Conservation (phyloP, 202 grass and related monocot genomes). For the Brachypodium distachyon region DNA sequence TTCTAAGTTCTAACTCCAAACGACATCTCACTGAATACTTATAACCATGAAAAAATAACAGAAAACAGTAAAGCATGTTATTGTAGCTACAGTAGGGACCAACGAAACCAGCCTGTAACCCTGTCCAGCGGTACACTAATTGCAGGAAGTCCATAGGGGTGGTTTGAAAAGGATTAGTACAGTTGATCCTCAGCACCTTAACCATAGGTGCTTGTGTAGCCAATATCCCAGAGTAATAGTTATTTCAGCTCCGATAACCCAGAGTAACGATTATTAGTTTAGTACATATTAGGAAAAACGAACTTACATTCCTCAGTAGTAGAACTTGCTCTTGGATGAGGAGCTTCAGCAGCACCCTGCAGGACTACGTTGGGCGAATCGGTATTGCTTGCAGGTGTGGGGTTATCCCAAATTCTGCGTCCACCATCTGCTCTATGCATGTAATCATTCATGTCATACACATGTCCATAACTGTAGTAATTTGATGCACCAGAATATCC, state of each 20-base stretch:
- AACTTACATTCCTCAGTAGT: constrained; percentile 75
- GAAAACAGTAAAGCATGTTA: neutral
- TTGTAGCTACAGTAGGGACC: neutral
- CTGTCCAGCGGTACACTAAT: neutral
- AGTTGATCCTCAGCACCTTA: neutral
- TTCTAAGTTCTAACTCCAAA: too few species aligned
- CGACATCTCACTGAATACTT: too few species aligned
- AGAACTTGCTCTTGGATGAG: constrained; percentile 40
- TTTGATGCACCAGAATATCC: constrained; percentile 62
- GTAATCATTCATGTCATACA: constrained; percentile 68
- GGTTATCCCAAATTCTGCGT: constrained; percentile 71
- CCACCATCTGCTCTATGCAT: constrained; percentile 59
- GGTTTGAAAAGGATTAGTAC: neutral
- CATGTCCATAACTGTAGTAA: constrained; percentile 74
- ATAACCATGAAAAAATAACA: neutral
- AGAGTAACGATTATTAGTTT: neutral
- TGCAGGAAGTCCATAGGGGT: neutral
- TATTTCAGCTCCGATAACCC: neutral
- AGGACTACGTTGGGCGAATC: constrained; percentile 32
- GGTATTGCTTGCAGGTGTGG: constrained; percentile 38
- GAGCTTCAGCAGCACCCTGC: constrained; percentile 43
- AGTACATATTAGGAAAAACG: too few species aligned
- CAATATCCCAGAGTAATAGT: neutral
- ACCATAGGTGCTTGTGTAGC: neutral
- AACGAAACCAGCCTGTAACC: neutral